Conservation (phyloP, 2,329 filamentous ascomycete genomes). For the Ophiostoma ips region DNA sequence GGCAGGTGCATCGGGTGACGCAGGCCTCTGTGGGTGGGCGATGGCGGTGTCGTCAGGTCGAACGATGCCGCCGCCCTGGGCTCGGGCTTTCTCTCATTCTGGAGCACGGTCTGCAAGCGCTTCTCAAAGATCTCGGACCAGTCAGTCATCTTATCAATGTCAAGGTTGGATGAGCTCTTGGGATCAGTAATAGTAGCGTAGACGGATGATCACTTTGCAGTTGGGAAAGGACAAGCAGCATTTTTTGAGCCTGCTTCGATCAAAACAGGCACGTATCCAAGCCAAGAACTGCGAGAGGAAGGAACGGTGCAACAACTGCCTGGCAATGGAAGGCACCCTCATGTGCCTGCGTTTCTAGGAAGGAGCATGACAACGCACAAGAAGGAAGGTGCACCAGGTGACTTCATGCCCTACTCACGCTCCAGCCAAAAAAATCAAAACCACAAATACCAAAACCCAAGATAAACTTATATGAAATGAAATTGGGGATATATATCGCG, state of each 20-base stretch:
- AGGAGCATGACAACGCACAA: neutral
- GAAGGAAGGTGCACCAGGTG: neutral
- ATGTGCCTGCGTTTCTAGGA: no score
- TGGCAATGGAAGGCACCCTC: neutral
- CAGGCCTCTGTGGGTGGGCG: neutral
- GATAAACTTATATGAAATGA: neutral
- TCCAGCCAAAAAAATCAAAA: no score
- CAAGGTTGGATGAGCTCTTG: neutral
- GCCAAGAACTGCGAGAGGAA: neutral
- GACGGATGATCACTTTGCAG: no score
- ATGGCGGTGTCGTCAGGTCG: constrained; percentile 10
- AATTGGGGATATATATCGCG: neutral
- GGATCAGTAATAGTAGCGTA: no score
- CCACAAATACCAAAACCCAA: no score
- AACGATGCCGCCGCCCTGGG: neutral
- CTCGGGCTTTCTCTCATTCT: neutral
- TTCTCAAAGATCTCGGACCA: constrained; percentile 12
- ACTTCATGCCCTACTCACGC: no score
- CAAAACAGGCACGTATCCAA: no score
- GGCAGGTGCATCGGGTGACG: neutral
- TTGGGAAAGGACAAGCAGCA: no score
- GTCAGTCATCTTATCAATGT: constrained; percentile 4
- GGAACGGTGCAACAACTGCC: neutral
- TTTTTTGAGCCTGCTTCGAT: no score
- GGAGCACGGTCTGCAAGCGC: constrained; percentile 10